Evolutionary conservation across 2,329 filamentous ascomycete genomes (phyloP).

Genomic region (Colletotrichum caudatum): DNA sequence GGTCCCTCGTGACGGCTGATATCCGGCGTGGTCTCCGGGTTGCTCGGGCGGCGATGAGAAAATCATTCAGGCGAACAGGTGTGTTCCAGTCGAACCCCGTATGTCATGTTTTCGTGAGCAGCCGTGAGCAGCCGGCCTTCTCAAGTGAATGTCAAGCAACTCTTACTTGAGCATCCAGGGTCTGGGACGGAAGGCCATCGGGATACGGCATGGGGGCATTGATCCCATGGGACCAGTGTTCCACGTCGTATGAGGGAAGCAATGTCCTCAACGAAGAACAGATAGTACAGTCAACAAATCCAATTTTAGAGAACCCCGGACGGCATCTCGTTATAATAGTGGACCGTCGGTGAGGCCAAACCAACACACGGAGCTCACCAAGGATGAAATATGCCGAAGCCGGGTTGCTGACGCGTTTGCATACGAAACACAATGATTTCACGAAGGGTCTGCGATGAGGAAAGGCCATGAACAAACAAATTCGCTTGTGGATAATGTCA

Average conservation of each 20-base stretch:
- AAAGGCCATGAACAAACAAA: background rate
- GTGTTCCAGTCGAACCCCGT: background rate
- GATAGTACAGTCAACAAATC: fast-evolving
- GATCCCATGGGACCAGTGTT: background rate
- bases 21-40: too few relatives aligned
- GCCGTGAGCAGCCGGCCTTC: too few relatives aligned
- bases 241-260: background rate
- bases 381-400: background rate
- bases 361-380: background rate
- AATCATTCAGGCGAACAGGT: background rate
- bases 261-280: background rate
- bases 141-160: background rate
- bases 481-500: background rate
- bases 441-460: background rate
- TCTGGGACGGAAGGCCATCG: background rate
- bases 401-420: background rate
- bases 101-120: background rate
- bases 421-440: background rate
- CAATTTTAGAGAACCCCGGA: background rate
- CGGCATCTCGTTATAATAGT: background rate
- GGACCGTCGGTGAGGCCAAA: background rate
- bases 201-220: background rate
- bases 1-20: background rate
- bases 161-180: background rate
- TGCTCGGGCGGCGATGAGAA: background rate